Evolutionary conservation across 1,139 yeast genomes (phyloP).

Genomic region (Pichia cactophila): DNA sequence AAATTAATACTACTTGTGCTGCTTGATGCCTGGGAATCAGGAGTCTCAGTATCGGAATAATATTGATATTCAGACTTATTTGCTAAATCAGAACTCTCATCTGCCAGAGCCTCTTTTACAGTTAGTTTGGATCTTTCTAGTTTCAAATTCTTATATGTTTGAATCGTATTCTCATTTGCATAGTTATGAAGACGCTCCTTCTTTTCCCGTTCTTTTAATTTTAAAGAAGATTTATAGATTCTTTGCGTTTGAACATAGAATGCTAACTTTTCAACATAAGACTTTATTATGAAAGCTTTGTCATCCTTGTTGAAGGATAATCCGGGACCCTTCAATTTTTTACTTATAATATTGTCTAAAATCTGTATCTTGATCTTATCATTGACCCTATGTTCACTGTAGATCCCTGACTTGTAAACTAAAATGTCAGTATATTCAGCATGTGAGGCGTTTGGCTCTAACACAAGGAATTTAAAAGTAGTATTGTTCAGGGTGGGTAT

Average conservation of each 20-base stretch:
- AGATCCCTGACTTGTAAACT: slow-evolving; percentile 37
- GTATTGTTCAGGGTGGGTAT: slow-evolving; percentile 28
- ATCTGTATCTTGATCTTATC: slow-evolving; percentile 30
- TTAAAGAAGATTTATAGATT: slow-evolving; percentile 40
- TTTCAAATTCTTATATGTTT: slow-evolving; percentile 16
- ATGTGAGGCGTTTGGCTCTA: slow-evolving; percentile 38
- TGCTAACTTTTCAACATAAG: slow-evolving; percentile 44
- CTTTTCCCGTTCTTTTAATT: slow-evolving; percentile 23
- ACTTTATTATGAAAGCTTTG: slow-evolving; percentile 38
- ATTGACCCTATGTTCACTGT: slow-evolving; percentile 43
- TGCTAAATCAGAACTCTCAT: slow-evolving; percentile 3
- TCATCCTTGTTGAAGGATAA: slow-evolving; percentile 33
- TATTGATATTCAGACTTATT: slow-evolving; percentile 7
- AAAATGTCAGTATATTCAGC: slow-evolving; percentile 37
- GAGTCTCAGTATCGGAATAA: slow-evolving; percentile 13
- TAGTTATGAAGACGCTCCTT: slow-evolving; percentile 6
- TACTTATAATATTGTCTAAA: slow-evolving; percentile 28
- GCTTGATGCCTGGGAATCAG: slow-evolving; percentile 17
- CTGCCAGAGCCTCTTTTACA: not conserved
- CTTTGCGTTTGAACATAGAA: slow-evolving; percentile 57
- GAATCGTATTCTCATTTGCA: slow-evolving; percentile 12
- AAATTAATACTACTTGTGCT: slow-evolving; percentile 13
- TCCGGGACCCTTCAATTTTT: slow-evolving; percentile 18
- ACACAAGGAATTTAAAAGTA: slow-evolving; percentile 37
- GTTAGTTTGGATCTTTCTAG: slow-evolving; percentile 15